Percentiles rank a stretch among this genome's conserved stretches.
phyloP scores from a whole-genome alignment of 2,329 filamentous ascomycete species.

The Lasiodiplodia sp. region DNA sequence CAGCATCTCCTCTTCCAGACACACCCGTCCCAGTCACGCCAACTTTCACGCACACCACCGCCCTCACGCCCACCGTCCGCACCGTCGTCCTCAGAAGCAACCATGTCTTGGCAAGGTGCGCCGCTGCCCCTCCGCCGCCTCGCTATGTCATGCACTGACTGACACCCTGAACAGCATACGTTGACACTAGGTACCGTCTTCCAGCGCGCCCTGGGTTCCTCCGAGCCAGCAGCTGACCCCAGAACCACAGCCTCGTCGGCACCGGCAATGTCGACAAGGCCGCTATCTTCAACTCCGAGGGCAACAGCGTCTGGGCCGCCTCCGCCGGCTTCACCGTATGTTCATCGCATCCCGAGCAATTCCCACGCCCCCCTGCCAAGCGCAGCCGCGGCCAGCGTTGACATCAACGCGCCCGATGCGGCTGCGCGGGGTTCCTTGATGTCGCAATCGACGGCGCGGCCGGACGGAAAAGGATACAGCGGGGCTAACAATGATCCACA shows the following conservation, averaged over 20 bases:
- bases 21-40: constrained; percentile 33
- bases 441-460: constrained; percentile 13
- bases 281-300: constrained; percentile 58
- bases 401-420: neutral
- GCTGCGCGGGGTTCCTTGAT: constrained; percentile 9
- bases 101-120: constrained; percentile 54
- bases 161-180: constrained; percentile 44
- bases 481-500: constrained; percentile 36
- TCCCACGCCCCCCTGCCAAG: neutral
- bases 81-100: constrained; percentile 32
- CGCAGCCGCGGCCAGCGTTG: neutral
- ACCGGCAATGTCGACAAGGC: constrained; percentile 56
- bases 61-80: constrained; percentile 16
- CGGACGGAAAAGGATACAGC: constrained; percentile 27
- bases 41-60: constrained; percentile 31
- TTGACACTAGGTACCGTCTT: constrained; percentile 48
- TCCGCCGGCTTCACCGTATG: constrained; percentile 85
- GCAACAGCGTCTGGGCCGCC: constrained; percentile 72
- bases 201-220: neutral
- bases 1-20: constrained; percentile 39
- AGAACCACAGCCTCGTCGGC: constrained; percentile 48
- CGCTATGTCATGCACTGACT: constrained; percentile 36
- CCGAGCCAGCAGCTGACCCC: constrained; percentile 25
- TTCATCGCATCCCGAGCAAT: constrained; percentile 32
- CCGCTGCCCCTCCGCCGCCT: constrained; percentile 32